These are phyloP conservation scores for Mycena vulgaris DNA, from an alignment of 768 basidiomycete genomes.

Conservation along the genomic window DNA sequence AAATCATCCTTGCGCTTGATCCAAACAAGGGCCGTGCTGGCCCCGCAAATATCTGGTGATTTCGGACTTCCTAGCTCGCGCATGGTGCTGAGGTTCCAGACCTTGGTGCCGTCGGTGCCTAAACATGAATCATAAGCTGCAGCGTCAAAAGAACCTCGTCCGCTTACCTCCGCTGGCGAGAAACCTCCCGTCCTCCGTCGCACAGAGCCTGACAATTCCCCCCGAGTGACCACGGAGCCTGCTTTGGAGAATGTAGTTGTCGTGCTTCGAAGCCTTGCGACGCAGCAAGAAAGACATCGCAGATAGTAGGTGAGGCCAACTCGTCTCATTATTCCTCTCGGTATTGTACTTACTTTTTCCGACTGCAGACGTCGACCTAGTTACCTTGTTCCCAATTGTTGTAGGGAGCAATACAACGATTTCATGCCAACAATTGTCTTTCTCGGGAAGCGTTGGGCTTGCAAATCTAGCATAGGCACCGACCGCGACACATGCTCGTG, in stretches of 20 bases:
- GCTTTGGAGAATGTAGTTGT: slow-evolving; percentile 18
- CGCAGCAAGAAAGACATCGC: slow-evolving; percentile 25
- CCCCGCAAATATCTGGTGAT: slow-evolving; percentile 24
- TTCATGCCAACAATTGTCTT: slow-evolving; percentile 10
- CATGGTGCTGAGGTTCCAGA: slow-evolving; percentile 30
- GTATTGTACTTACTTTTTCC: slow-evolving; percentile 11
- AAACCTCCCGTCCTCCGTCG: slow-evolving; percentile 30
- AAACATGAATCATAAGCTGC: not conserved
- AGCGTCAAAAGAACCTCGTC: not conserved
- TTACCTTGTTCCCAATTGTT: slow-evolving; percentile 23
- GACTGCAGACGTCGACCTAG: slow-evolving; percentile 2
- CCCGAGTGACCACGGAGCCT: slow-evolving; percentile 34
- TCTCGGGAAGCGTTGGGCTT: slow-evolving; percentile 8
- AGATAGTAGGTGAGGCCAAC: slow-evolving; percentile 6
- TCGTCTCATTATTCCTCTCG: slow-evolving; percentile 12
- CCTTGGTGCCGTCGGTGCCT: slow-evolving; percentile 35
- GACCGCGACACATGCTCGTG: not conserved
- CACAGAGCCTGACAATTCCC: slow-evolving; percentile 25
- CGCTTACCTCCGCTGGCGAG: slow-evolving; percentile 34
- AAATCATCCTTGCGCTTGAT: slow-evolving; percentile 36
- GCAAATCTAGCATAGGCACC: not conserved
- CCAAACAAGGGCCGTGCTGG: slow-evolving; percentile 38
- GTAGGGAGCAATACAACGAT: slow-evolving; percentile 23
- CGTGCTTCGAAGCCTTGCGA: slow-evolving; percentile 16
- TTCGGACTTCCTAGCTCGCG: slow-evolving; percentile 18